Evolutionary conservation across 306 rosid species (phyloP), one percentile per base, ranked within the genome.

Genomic region (Cicer arietinum): DNA sequence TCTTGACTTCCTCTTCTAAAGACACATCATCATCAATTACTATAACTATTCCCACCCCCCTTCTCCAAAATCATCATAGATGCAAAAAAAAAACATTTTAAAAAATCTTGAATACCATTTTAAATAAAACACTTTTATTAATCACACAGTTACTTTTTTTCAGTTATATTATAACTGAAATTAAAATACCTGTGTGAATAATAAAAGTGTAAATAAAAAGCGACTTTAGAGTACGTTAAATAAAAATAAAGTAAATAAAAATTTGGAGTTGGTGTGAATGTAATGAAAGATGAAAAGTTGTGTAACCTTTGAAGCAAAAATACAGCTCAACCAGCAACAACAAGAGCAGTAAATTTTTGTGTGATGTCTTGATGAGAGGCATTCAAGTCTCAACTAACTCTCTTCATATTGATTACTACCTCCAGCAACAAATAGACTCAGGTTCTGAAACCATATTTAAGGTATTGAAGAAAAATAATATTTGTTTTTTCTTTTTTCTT

Each of bases 1-100:
- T 94, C 97, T 94, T 94, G 98, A 94, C 98, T 94, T 87, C 88
- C 96, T 86, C 86, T 75, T 80, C 53, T 58, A 75, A 75, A 65
- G 10, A 35, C 43, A 68, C 79, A 43, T 35, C 17, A 68, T 54
- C 57, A 22, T 46, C 60, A 68, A 67, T 2, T 10, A 40, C 10
- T 39, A 18, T 3, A 7, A 44, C 22, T 48, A 17, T 5, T 17
- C n/a, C 20, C 35, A 30, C 16, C 6, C 11, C 11, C 40, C 7
- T 54, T 57, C 8, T 42, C 43, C 56, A 22, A 22, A 22, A 22
- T 22, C 25, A 22, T 22, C 25, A 22, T 14, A 14, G 16, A 14
- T 14, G 16, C 16, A 18, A 20, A 20, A 20, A 20, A 20, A 20
- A 20, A 20, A 20, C 0, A 20, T 20, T 20, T 20, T 20, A 20